phyloP scores from a whole-genome alignment of 495 filamentous ascomycete genomes.

The Pyrenopolyporus hunteri region DNA sequence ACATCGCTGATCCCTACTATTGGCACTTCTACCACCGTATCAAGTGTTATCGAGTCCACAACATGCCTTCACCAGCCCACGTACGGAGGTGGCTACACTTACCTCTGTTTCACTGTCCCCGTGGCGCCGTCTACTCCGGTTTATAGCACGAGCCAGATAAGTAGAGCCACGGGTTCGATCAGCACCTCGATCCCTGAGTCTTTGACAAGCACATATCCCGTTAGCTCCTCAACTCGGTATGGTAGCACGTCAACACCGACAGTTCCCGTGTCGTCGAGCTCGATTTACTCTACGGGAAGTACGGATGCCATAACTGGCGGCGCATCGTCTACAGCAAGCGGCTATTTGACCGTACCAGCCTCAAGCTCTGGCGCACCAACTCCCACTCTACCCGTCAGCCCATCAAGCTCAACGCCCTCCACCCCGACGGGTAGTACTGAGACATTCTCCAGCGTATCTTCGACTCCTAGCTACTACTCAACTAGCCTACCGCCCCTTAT shows the following conservation, averaged over 20 bases:
- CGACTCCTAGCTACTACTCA: constrained; percentile 27
- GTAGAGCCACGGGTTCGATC: constrained; percentile 5
- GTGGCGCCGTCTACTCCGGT: constrained; percentile 12
- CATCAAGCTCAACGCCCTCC: no score
- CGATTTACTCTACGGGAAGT: constrained; percentile 12
- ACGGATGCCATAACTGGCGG: not conserved
- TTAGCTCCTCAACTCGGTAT: not conserved
- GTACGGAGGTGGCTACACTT: constrained; percentile 31
- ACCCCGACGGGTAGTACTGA: constrained; percentile 13
- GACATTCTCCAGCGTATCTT: constrained; percentile 22
- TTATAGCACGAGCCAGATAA: constrained; percentile 1
- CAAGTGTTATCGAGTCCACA: constrained; percentile 13
- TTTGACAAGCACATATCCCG: not conserved
- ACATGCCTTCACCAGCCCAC: constrained; percentile 26
- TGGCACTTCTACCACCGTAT: constrained; percentile 1
- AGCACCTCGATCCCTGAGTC: not conserved
- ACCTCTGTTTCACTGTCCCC: constrained; percentile 26
- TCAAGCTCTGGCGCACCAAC: no score
- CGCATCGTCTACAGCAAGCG: no score
- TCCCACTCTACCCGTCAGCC: no score
- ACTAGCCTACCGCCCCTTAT: constrained; percentile 1
- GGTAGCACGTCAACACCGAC: constrained; percentile 4
- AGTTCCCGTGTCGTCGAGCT: not conserved
- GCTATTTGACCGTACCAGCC: no score
- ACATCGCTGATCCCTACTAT: not conserved